Evolutionary conservation across 176 grass and related monocot genomes (phyloP).

Genomic region (Thinopyrum elongatum): DNA sequence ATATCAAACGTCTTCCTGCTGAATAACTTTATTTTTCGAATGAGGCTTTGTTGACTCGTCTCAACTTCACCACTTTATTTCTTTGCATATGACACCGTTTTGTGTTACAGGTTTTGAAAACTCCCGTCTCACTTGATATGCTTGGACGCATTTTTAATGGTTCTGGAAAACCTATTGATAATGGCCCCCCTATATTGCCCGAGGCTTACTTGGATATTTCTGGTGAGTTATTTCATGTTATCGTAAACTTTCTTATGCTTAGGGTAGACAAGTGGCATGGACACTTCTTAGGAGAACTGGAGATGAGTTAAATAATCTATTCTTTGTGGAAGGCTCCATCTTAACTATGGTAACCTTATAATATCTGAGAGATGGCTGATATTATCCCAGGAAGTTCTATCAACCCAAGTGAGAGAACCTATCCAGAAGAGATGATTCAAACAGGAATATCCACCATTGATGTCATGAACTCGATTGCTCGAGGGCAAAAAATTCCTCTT

Average conservation of each 20-base stretch:
- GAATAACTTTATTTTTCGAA: not conserved
- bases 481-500: slow-evolving; percentile 94
- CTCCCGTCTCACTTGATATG: slow-evolving; percentile 18
- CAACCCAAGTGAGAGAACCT: slow-evolving; percentile 96
- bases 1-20: not conserved
- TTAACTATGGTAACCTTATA: slow-evolving; percentile 3
- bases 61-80: not conserved
- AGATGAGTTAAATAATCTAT: not conserved
- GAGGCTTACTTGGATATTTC: slow-evolving; percentile 20
- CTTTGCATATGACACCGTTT: not conserved
- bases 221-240: slow-evolving; percentile 11
- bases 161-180: slow-evolving; percentile 22
- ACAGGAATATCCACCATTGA: slow-evolving; percentile 97
- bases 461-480: slow-evolving; percentile 96
- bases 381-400: slow-evolving; percentile 79
- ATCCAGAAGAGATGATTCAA: slow-evolving; percentile 99
- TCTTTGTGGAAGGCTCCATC: not conserved
- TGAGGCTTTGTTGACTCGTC: not conserved
- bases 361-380: not conserved
- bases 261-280: not conserved
- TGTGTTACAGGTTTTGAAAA: slow-evolving; percentile 12
- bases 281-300: not conserved
- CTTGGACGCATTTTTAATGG: slow-evolving; percentile 17
- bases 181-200: not conserved
- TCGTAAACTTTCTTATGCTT: not conserved